A percentile compares a stretch with the other conserved stretches of the same genome.
Evolutionary conservation across 192 early-diverging fungal species (phyloP).

Genomic region (Haplosporangium gracile): DNA sequence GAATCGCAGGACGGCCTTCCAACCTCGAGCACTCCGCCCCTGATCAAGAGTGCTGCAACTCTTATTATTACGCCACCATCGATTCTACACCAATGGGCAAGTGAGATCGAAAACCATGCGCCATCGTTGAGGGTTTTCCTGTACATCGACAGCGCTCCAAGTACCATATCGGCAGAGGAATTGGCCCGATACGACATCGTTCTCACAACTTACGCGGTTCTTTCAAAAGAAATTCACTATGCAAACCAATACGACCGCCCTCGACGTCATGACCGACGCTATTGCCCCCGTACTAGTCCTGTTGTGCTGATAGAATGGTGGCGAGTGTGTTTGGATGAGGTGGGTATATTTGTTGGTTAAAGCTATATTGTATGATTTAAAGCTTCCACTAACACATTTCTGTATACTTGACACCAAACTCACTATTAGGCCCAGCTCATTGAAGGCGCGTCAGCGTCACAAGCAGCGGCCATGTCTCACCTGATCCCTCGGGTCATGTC

Average conservation of each 20-base stretch:
- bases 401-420: background rate
- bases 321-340: constrained; percentile 74
- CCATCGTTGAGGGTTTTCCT: constrained; percentile 55
- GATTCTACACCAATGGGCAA: constrained; percentile 76
- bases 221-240: constrained; percentile 68
- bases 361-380: background rate
- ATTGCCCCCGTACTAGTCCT: constrained; percentile 58
- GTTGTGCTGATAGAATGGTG: constrained; percentile 69
- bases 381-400: background rate
- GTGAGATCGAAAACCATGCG: constrained; percentile 68
- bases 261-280: constrained; percentile 48
- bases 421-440: constrained; percentile 71
- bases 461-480: constrained; percentile 67
- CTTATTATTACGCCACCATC: constrained; percentile 73
- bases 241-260: constrained; percentile 58
- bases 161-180: constrained; percentile 28
- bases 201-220: constrained; percentile 68
- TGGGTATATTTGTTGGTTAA: background rate
- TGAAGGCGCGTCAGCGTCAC: constrained; percentile 58
- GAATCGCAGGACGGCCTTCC: background rate
- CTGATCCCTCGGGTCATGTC: constrained; percentile 67
- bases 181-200: constrained; percentile 66
- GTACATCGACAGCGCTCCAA: constrained; percentile 58
- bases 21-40: background rate
- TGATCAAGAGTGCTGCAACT: constrained; percentile 61